phyloP scores from a whole-genome alignment of 1,284 basidiomycete genomes.

The Ceratobasidium sp. region DNA sequence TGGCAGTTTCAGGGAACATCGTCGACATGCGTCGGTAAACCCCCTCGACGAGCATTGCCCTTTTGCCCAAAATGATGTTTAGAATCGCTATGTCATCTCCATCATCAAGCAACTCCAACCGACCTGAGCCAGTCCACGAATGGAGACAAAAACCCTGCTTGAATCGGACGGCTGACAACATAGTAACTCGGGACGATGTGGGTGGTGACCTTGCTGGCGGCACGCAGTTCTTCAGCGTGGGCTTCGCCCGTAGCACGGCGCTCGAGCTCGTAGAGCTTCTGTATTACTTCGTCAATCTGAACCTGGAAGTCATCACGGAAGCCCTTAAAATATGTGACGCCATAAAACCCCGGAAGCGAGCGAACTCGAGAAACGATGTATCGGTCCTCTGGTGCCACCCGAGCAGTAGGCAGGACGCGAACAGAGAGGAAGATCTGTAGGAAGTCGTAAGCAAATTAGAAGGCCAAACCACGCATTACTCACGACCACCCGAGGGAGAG shows the following conservation, averaged over 20 bases:
- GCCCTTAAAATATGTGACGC: slow-evolving; percentile 64
- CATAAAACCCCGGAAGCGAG: slow-evolving; percentile 64
- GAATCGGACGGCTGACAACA: slow-evolving; percentile 55
- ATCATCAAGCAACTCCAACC: no score
- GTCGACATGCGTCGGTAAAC: slow-evolving; percentile 45
- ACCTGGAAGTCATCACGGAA: slow-evolving; percentile 66
- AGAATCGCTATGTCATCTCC: no score
- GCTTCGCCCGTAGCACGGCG: slow-evolving; percentile 46
- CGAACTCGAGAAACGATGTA: slow-evolving; percentile 63
- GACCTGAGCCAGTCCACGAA: slow-evolving; percentile 55
- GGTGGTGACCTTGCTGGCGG: slow-evolving; percentile 56
- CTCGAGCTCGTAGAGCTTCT: slow-evolving; percentile 60
- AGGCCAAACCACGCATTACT: slow-evolving; percentile 41
- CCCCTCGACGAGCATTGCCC: slow-evolving; percentile 27
- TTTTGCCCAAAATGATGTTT: no score
- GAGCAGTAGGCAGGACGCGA: slow-evolving; percentile 57
- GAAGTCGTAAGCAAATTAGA: not conserved
- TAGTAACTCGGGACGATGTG: slow-evolving; percentile 70
- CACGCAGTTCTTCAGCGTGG: slow-evolving; percentile 53
- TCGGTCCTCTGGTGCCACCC: slow-evolving; percentile 56
- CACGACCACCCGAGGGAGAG: slow-evolving; percentile 64
- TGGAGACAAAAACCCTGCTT: slow-evolving; percentile 47
- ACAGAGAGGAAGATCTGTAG: slow-evolving; percentile 65
- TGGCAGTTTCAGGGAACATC: slow-evolving; percentile 64
- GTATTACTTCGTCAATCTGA: slow-evolving; percentile 56